These are phyloP conservation scores for Colletotrichum tropicale DNA, from an alignment of 2,329 filamentous ascomycete species.

Conservation along the genomic window DNA sequence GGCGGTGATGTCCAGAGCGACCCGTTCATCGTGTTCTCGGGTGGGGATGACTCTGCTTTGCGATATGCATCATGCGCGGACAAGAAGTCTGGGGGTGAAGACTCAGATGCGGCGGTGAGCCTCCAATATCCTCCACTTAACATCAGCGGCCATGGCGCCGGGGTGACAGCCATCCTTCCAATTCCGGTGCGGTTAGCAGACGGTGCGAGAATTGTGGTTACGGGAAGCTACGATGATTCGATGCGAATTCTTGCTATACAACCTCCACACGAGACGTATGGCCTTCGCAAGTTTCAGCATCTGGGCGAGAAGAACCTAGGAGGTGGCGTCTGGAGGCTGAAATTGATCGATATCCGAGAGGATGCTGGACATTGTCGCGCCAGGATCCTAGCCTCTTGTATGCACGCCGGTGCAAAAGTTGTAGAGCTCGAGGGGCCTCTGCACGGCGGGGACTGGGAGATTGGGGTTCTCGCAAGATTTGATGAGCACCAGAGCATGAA, in stretches of 20 bases:
- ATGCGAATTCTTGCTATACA: constrained; percentile 69
- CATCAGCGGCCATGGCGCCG: constrained; percentile 67
- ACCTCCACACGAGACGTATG: constrained; percentile 43
- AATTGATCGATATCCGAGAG: constrained; percentile 52
- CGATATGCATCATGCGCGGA: constrained; percentile 46
- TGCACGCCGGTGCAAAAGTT: constrained; percentile 86
- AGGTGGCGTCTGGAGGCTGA: constrained; percentile 86
- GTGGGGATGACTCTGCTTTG: constrained; percentile 76
- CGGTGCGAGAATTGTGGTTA: constrained; percentile 67
- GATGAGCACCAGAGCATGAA: constrained; percentile 95
- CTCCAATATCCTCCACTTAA: constrained; percentile 24
- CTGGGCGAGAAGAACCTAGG: constrained; percentile 73
- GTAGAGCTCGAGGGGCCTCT: constrained; percentile 46
- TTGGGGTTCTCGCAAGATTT: constrained; percentile 73
- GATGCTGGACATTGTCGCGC: constrained; percentile 29
- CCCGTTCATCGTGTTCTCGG: constrained; percentile 61
- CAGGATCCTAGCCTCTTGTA: constrained; percentile 83
- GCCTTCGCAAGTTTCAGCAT: constrained; percentile 48
- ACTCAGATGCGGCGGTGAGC: not conserved
- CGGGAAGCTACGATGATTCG: constrained; percentile 90
- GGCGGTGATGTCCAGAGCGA: constrained; percentile 13
- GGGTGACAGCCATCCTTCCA: constrained; percentile 86
- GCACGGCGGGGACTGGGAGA: constrained; percentile 54
- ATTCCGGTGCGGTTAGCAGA: constrained; percentile 49
- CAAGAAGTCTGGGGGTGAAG: constrained; percentile 11